Base-by-base conservation (phyloP, 352 stramenopile species). In the Pythium dissotocum region DNA sequence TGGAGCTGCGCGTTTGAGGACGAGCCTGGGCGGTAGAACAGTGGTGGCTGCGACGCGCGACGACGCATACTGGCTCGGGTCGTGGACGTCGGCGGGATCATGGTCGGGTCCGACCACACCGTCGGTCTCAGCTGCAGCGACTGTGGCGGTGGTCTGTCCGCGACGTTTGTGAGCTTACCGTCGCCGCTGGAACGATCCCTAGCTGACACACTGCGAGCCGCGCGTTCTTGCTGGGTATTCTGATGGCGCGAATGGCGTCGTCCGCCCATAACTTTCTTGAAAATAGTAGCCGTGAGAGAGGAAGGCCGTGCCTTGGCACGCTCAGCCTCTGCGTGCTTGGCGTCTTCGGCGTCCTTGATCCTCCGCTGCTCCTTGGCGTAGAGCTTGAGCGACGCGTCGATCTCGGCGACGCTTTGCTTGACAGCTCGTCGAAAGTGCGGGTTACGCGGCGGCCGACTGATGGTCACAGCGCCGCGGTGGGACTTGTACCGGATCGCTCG, bases 391-490 rank as follows among this genome's bases (percentile, higher is more conserved):
- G 77, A 80, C 26, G 77, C 77, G 30, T 91, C 76, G 24, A 89
- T 77, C 10, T 72, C 77, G n/a, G 74, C 73, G 0, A 90, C 61
- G 65, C 73, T 80, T 6, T 80, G 67, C 6, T 75, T 72, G 21
- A 93, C 79, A 46, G 89, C 79, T 7, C 71, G 69, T 46, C 84
- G 73, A 63, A 93, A 91, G 30, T 84, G 72, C 72, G 86, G 72
- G 59, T 88, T 89, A n/a, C 80, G 82, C 7, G 80, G 82, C 46
- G 85, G 85, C 21, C 86, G 85, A 40, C 69, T 83, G 58, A 93
- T 83, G 40, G 82, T 91, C 48, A 93, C 81, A 4, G 83, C 83
- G 33, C 81, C 79, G 56, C 76, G 73, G 44, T 89, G 84, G 1
- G 69, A 78, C 49, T 83, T 70, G 67, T 88, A 93, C 8, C 67